Evolutionary conservation across 2,329 filamentous ascomycete genomes (phyloP), one percentile per base, ranked within the genome.

Genomic region (Parafenestella ontariensis): DNA sequence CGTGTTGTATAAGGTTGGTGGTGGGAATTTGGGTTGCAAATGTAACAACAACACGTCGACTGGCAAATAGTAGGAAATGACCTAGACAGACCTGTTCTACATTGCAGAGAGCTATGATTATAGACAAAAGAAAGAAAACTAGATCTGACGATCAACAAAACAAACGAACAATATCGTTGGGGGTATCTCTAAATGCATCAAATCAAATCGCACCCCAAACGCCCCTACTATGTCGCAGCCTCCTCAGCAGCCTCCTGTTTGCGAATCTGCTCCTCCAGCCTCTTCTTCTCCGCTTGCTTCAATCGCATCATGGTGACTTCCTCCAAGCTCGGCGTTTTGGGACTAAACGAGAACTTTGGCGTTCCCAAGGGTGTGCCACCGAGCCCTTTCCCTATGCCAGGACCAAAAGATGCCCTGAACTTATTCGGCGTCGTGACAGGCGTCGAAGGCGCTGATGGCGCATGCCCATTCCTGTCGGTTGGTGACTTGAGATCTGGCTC

Each of bases 401-500:
- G 61, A 0, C 55, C 65, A 39, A 73, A 70, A 0, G 72, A 73
- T 1, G 64, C 55, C 15, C 66, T 54, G 55, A 73, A 56, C 46
- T 68, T 70, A 13, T 61, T 69, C 2, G 63, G 69, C 9, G 67
- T 69, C 2, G 66, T 54, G 6, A 62, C 11, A 5, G 76, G 74
- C 17, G 72, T 75, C 4, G 60, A 67, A 3, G 71, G 72, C 8
- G 65, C 67, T 3, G 66, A 64, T 20, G 55, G 51, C 18, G 46
- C 23, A 29, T 65, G 44, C 15, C 15, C 47, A 24, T 52, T 56
- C 39, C 58, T 46, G 24, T 52, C 55, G 41, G 57, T 41, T 20
- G 65, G 55, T 11, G 67, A 64, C 42, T 64, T 62, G 44, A 81
- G 70, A 23, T 85, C 82, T 5, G 84, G 83, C 51, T 83, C 81